phyloP scores from a whole-genome alignment of 176 grass and related monocot species.

The Zea luxurians region DNA sequence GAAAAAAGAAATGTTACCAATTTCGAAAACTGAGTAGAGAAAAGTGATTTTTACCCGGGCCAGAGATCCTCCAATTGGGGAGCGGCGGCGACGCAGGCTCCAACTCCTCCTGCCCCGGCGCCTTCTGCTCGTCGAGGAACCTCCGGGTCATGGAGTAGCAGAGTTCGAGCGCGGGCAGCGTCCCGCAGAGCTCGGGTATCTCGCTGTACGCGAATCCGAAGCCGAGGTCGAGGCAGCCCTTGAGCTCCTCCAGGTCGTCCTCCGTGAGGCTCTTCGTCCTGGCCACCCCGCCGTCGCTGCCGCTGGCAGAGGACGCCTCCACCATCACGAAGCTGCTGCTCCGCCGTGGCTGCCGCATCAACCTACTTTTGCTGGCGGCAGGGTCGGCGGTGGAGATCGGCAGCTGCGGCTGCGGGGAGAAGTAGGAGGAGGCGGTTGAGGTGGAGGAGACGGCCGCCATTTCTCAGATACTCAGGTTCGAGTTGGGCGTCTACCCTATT shows the following conservation, averaged over 20 bases:
- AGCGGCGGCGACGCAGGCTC: constrained; percentile 26
- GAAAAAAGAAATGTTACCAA: background rate
- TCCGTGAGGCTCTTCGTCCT: constrained; percentile 68
- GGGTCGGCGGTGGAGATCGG: background rate
- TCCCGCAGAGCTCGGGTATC: constrained; percentile 70
- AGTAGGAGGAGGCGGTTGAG: constrained; percentile 41
- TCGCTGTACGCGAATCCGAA: constrained; percentile 69
- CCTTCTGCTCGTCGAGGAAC: constrained; percentile 66
- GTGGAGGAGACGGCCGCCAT: constrained; percentile 45
- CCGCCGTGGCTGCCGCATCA: background rate
- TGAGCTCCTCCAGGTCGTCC: constrained; percentile 79
- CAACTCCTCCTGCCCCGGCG: constrained; percentile 6
- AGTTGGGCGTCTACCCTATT: background rate
- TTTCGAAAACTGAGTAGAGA: background rate
- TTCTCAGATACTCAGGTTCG: background rate
- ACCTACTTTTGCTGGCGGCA: background rate
- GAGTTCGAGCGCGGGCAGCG: constrained; percentile 69
- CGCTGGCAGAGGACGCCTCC: constrained; percentile 36
- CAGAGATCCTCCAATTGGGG: constrained; percentile 74
- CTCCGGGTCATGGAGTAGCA: constrained; percentile 80
- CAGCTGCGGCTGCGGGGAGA: constrained; percentile 50
- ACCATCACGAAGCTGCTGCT: constrained; percentile 56
- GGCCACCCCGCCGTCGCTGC: constrained; percentile 18
- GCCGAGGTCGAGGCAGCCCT: constrained; percentile 82
- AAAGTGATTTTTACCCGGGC: constrained; percentile 53